phyloP scores from a whole-genome alignment of 306 rosid species.

The Cicer judaicum region DNA sequence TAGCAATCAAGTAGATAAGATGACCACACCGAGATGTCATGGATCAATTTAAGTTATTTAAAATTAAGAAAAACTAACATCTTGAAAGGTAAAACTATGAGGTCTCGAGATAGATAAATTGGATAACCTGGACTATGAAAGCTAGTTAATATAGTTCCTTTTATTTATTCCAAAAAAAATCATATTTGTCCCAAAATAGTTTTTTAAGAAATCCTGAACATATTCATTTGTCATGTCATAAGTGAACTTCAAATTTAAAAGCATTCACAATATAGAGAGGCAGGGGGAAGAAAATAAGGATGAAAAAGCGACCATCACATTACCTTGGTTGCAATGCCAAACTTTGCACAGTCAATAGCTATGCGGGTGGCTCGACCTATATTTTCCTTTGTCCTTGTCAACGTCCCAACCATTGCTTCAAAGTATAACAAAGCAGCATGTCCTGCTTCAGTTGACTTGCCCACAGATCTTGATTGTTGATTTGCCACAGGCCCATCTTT shows the following conservation, averaged over 20 bases:
- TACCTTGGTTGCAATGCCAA: slow-evolving; percentile 89
- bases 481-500: slow-evolving; percentile 57
- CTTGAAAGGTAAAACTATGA: background rate
- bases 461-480: slow-evolving; percentile 55
- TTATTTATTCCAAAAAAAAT: slow-evolving; percentile 25
- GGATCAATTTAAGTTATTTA: slow-evolving; percentile 13
- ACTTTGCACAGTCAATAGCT: slow-evolving; percentile 94
- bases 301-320: slow-evolving; percentile 18
- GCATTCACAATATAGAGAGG: slow-evolving; percentile 18
- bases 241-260: background rate
- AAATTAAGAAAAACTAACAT: slow-evolving; percentile 12
- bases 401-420: slow-evolving; percentile 81
- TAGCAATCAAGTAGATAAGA: slow-evolving; percentile 24
- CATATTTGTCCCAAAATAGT: background rate
- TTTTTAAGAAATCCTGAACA: background rate
- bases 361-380: slow-evolving; percentile 91
- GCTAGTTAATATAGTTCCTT: slow-evolving; percentile 9
- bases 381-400: slow-evolving; percentile 95
- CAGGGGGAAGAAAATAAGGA: background rate
- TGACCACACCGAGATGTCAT: slow-evolving; percentile 12
- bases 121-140: slow-evolving; percentile 26
- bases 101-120: slow-evolving; percentile 22
- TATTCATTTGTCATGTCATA: slow-evolving; percentile 1
- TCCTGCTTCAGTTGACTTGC: slow-evolving; percentile 71
- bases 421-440: slow-evolving; percentile 78